Base-by-base conservation (phyloP, 1,284 basidiomycete species). In the Austroboletus novae-zelandiae region DNA sequence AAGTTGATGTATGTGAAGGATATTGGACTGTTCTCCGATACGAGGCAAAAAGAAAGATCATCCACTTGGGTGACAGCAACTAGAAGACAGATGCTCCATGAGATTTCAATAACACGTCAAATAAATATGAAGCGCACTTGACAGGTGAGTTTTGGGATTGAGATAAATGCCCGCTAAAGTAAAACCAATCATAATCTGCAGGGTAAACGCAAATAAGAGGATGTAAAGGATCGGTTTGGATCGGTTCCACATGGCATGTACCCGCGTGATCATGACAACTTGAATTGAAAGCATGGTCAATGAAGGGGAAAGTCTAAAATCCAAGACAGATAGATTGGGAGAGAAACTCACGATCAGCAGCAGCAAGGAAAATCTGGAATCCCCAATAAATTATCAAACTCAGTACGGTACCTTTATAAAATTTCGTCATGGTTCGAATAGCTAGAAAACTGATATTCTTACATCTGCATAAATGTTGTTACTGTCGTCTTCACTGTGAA, bases 271-370 rank as follows among this genome's bases (percentile, higher is more conserved):
- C 27, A 60, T 58, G 9, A 62, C 30, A 1, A 56, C 58, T 62
- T 18, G 18, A 8, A 17, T 34, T 7, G 3, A 31, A 23, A 23
- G 20, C 20, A 23, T 23, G 20, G 20, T 23, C 20, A 23, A 4
- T 23, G 20, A 23, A 3, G 20, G 5, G 20, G 5, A 23, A n/a
- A n/a, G n/a, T n/a, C n/a, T n/a, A 23, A 23, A 23, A 13, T 1
- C 20, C 5, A 23, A 23, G 20, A 23, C 5, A 6, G 37, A 17
- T 11, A 9, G 13, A 1, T 4, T 1, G 0, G 1, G 7, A 5
- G 5, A 32, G 27, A 27, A 27, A 43, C 58, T 55, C 17, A 60
- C 60, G 2, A 36, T 55, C 57, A 5, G 57, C 53, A 14, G 54
- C 54, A 9, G 48, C 41, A 1, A 55, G 39, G 14, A 55, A 59